Percentiles rank a stretch among this genome's conserved stretches.
Evolutionary conservation across 306 rosid genomes (phyloP).

Genomic region (Purshia tridentata): DNA sequence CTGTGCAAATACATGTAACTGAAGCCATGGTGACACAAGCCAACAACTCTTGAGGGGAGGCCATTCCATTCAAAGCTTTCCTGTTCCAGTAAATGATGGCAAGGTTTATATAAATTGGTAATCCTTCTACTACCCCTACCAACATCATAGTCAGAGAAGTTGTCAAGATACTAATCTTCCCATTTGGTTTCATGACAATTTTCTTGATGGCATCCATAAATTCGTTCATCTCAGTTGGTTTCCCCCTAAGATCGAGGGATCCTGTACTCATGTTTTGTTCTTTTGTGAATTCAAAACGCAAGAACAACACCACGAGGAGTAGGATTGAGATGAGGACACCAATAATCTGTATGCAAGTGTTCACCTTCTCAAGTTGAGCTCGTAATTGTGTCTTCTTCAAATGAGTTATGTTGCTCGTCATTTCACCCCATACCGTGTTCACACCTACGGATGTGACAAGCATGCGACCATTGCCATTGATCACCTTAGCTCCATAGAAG

Average conservation of each 20-base stretch:
- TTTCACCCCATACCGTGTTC: background rate
- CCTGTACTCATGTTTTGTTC: background rate
- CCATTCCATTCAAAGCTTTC: conserved; percentile 9
- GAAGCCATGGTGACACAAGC: conserved; percentile 21
- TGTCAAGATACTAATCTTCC: background rate
- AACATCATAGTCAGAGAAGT: background rate
- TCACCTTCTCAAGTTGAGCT: conserved; percentile 14
- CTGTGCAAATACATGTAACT: conserved; percentile 1
- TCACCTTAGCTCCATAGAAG: conserved; percentile 8
- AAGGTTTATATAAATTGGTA: background rate
- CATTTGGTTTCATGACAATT: conserved; percentile 14
- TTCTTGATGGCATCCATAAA: background rate
- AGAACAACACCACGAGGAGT: conserved; percentile 6
- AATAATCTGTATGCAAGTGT: background rate
- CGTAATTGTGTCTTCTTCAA: background rate
- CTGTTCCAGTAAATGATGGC: conserved; percentile 6
- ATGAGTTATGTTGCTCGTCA: conserved; percentile 3
- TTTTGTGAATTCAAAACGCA: background rate
- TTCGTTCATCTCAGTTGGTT: background rate
- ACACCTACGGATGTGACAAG: conserved; percentile 14
- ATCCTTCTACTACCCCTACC: conserved; percentile 19
- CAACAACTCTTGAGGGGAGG: background rate
- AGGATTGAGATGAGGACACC: conserved; percentile 17
- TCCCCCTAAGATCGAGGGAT: background rate
- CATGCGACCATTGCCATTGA: conserved; percentile 10